Evolutionary conservation across 1,284 basidiomycete species (phyloP), one percentile per base, ranked within the genome.

Genomic region (Salmacisia buchloeana): DNA sequence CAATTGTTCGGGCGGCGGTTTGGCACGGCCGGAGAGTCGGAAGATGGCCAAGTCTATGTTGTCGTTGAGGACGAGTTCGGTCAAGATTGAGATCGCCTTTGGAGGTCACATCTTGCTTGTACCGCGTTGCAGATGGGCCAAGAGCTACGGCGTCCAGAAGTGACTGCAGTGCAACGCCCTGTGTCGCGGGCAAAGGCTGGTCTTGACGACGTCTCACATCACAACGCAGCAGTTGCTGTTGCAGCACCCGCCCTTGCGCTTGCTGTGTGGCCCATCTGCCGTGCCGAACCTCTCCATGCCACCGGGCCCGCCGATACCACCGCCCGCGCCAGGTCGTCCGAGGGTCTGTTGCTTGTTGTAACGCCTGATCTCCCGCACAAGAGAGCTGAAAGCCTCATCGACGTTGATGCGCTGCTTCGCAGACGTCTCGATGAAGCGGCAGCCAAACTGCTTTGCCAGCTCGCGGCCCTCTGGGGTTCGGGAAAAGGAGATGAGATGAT

Each of bases 401-500:
- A 99, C 96, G 77, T 97, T 97, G 82, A 97, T 91, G 58, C 96
- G 86, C 79, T 96, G 91, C 84, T 99, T 99, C 61, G 96, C 96
- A 25, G 94, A 97, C 1, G 96, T 97, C 83, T 98, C 96, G 72
- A 98, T 94, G 82, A 96, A 98, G 76, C 89, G 91, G 83, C 94
- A 97, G 59, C 89, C 90, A 80, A 97, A 96, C 80, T 94, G 91
- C 81, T 92, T 94, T 1, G 96, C 94, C 64, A 98, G 86, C 76
- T 96, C 93, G 64, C 92, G 91, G 10, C 96, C 96, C 91, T 98
- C 94, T 94, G 80, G 23, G 23, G 89, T 46, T 92, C 87, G 31
- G 15, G 31, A 33, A 13, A 13, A 35, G 33, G n/a, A 38, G 6
- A 15, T 18, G 23, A 52, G 33, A 36, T 12, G 33, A 43, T 21